Evolutionary conservation across 768 basidiomycete species (phyloP), one percentile per base, ranked within the genome.

Genomic region (Xanthoconium purpureum): DNA sequence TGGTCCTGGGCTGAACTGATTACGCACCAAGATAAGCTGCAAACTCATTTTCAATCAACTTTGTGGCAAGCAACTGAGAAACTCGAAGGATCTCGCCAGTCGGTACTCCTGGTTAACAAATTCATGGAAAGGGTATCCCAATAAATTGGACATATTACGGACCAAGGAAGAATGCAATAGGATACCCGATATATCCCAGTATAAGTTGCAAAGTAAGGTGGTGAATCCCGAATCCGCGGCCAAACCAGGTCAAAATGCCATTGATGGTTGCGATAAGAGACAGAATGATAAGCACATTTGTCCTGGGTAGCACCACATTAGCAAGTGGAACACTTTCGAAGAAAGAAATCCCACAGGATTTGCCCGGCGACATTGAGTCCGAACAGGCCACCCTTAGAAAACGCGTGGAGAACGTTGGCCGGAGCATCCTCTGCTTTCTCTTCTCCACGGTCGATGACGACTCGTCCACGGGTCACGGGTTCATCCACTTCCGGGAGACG

Each of bases 1-100:
- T 29, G 15, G 39, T 37, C 28, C 1, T 7, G 30, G 29, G 29
- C 29, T 28, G 20, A 9, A 38, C 9, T 4, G 43, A 45, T 24
- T 12, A 68, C 71, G 47, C 47, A 76, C 74, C 66, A 28, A 72
- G 55, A 73, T 94, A 94, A 5, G 88, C 91, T 40, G 85, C 84
- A 63, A 93, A 93, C 70, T 94, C 91, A 66, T 91, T 94, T 54
- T 87, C 91, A 47, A 94, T 78, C 57, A 96, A 80, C 73, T 96
- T 96, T 32, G 86, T 89, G 17, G 88, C 92, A 59, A 96, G 84
- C 17, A 94, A 79, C 62, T 85, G 83, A 24, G 91, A 80, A 36
- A 96, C 91, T 35, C 77, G 79, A 46, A 94, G 77, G 62, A 96
- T 91, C 73, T 95, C 93, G n/a, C 64, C 58, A 37, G 84, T 84